These are phyloP conservation scores for Diaporthe sp. DNA, from an alignment of 2,329 filamentous ascomycete genomes.

Conservation along the genomic window DNA sequence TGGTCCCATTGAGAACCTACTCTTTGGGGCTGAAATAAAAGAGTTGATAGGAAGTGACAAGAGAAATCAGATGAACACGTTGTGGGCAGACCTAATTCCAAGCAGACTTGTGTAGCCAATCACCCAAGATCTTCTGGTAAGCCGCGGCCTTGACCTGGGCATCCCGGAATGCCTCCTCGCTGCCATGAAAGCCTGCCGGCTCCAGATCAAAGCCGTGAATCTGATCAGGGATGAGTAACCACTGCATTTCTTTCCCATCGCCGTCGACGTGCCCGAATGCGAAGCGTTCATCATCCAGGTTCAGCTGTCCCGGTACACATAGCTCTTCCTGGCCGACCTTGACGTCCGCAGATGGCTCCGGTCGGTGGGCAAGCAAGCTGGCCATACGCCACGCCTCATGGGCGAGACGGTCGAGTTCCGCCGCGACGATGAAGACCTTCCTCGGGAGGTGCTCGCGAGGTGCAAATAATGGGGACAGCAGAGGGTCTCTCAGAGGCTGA, in stretches of 20 bases:
- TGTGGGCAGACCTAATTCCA: neutral
- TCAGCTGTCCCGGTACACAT: neutral
- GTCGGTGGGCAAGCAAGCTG: neutral
- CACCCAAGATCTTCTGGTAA: neutral
- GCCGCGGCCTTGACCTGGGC: neutral
- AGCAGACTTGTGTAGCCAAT: neutral
- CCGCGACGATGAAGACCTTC: slow-evolving; percentile 3
- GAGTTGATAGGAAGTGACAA: no score
- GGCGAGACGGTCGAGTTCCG: neutral
- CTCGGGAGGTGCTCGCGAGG: neutral
- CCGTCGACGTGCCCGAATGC: neutral
- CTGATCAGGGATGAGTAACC: slow-evolving; percentile 9
- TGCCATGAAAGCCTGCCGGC: neutral
- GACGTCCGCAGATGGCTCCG: neutral
- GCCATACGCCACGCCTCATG: slow-evolving; percentile 11
- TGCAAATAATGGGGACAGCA: neutral
- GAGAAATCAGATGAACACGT: rapidly evolving
- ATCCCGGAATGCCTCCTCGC: neutral
- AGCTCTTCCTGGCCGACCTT: neutral
- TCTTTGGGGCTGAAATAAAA: no score
- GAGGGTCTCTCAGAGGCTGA: neutral
- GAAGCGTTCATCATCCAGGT: neutral
- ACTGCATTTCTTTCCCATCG: neutral
- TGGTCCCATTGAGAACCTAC: no score
- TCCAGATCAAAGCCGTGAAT: slow-evolving; percentile 4